phyloP scores from a whole-genome alignment of 192 early-diverging fungal species.

The Mortierella alpina region DNA sequence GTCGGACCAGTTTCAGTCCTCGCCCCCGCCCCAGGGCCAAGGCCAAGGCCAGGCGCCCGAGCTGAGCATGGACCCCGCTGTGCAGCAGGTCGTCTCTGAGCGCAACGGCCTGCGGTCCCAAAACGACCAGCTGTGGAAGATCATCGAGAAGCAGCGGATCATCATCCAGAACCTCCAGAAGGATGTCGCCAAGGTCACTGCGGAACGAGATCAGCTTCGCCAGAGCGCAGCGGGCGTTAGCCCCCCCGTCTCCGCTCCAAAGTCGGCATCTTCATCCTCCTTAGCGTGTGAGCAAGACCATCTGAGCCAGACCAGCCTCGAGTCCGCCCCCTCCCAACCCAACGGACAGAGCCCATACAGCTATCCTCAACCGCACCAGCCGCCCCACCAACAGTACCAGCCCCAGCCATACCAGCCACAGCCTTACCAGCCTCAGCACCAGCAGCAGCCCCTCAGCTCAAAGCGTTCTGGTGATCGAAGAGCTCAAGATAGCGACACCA shows the following conservation, averaged over 20 bases:
- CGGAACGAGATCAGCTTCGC: slow-evolving; percentile 45
- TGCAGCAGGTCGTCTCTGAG: slow-evolving; percentile 61
- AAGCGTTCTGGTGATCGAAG: slow-evolving; percentile 30
- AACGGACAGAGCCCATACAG: neutral
- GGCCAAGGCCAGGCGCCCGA: slow-evolving; percentile 17
- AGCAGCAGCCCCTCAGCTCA: slow-evolving; percentile 3
- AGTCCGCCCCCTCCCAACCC: neutral
- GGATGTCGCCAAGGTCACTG: slow-evolving; percentile 53
- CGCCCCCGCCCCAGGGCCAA: neutral
- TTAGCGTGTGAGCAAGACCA: neutral
- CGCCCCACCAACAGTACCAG: neutral
- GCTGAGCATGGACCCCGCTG: slow-evolving; percentile 18
- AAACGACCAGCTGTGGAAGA: slow-evolving; percentile 90
- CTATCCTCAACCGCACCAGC: too few species aligned
- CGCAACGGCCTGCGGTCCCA: slow-evolving; percentile 79
- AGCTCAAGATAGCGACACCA: slow-evolving; percentile 7
- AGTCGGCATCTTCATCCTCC: neutral
- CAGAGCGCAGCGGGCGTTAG: neutral
- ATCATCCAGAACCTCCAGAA: slow-evolving; percentile 90
- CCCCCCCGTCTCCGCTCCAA: neutral
- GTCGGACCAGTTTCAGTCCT: slow-evolving; percentile 12
- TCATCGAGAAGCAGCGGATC: slow-evolving; percentile 88
- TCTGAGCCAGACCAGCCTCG: neutral
- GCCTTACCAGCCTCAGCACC: slow-evolving; percentile 1
- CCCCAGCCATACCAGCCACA: neutral